Evolutionary conservation across 441 rosid genomes (phyloP), one percentile per base, ranked within the genome.

Genomic region (Breynia disticha): DNA sequence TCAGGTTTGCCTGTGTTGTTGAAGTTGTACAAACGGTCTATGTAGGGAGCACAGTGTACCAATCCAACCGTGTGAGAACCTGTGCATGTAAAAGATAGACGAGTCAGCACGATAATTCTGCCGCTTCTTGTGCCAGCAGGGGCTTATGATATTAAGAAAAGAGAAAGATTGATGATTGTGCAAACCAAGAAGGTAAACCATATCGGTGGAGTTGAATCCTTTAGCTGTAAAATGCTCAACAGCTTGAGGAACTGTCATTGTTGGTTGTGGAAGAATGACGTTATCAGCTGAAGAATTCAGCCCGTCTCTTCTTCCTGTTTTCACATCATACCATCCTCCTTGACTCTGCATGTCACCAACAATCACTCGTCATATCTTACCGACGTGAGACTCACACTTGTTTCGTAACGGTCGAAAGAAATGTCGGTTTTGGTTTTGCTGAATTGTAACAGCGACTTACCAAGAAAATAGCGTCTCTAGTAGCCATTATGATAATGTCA

Each of bases 61-160:
- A 70, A 14, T 18, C 87, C 90, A 44, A 82, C 73, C 1, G 82
- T 72, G 67, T 86, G 90, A 21, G 86, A 90, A 20, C 45, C 56
- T 35, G n/a, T n/a, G n/a, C n/a, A n/a, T n/a, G n/a, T n/a, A n/a
- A n/a, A n/a, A n/a, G n/a, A n/a, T n/a, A n/a, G n/a, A n/a, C n/a
- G n/a, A n/a, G n/a, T n/a, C n/a, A n/a, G n/a, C n/a, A n/a, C n/a
- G n/a, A n/a, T n/a, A n/a, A n/a, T n/a, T n/a, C n/a, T n/a, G n/a
- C n/a, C n/a, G n/a, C n/a, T n/a, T n/a, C n/a, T n/a, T n/a, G n/a
- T 11, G 41, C 11, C 11, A 37, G 41, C 11, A 37, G 41, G 11
- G 41, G 11, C 41, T 37, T 6, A 5, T 37, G 6, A 6, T 37
- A 37, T 37, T 6, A 37, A 5, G 6, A 37, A 37, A 37, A 37